These are phyloP conservation scores for Luffa aegyptiaca DNA, from an alignment of 306 rosid species.

Conservation along the genomic window DNA sequence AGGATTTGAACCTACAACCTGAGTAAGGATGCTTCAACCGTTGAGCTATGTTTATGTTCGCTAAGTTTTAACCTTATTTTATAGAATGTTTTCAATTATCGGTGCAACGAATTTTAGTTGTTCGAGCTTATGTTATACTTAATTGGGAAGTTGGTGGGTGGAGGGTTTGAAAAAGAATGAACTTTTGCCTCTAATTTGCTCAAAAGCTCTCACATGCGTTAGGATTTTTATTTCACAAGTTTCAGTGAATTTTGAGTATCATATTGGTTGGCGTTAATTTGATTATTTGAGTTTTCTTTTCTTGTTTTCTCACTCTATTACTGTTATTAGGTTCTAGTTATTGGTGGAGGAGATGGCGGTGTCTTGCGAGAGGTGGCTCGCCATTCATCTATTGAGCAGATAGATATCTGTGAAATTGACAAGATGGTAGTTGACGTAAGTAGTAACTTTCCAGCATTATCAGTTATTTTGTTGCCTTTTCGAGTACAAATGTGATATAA, in stretches of 20 bases:
- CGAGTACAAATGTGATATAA: background rate
- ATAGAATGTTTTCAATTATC: background rate
- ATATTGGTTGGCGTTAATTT: background rate
- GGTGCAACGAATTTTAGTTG: background rate
- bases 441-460: background rate
- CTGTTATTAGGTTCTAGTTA: constrained; percentile 71
- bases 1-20: background rate
- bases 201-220: background rate
- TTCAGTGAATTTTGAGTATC: background rate
- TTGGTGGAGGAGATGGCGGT: constrained; percentile 99
- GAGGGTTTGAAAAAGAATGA: background rate
- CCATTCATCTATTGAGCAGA: constrained; percentile 66
- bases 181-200: background rate
- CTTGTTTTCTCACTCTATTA: constrained; percentile 13
- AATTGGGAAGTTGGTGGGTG: background rate
- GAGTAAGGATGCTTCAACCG: background rate
- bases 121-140: background rate
- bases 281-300: background rate
- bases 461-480: background rate
- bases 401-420: constrained; percentile 96
- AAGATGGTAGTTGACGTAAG: constrained; percentile 96
- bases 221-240: background rate
- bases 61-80: background rate
- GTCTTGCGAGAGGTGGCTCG: constrained; percentile 95
- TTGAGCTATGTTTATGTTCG: background rate